Percentiles rank a stretch among this genome's conserved stretches.
phyloP scores from a whole-genome alignment of 2,329 filamentous ascomycete species.

The Trichophyton simii region DNA sequence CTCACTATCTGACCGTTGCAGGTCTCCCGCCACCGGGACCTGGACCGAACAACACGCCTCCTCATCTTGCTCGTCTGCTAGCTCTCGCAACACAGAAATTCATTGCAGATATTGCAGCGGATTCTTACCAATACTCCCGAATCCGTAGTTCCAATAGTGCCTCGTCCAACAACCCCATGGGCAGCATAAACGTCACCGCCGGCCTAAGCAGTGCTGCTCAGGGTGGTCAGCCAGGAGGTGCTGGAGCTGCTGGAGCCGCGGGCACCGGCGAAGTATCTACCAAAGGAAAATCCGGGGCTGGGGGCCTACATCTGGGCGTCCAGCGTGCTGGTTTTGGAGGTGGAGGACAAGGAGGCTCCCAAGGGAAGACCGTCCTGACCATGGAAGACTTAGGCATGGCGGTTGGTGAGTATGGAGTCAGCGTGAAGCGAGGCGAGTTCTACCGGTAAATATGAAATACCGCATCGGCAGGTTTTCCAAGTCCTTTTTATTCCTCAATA shows the following conservation, averaged over 20 bases:
- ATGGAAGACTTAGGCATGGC: constrained; percentile 99
- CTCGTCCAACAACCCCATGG: constrained; percentile 83
- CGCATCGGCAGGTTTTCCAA: neutral
- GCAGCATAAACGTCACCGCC: constrained; percentile 59
- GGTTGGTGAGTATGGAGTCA: constrained; percentile 93
- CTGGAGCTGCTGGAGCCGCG: constrained; percentile 35
- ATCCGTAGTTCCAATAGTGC: constrained; percentile 85
- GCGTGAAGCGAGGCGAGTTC: constrained; percentile 94
- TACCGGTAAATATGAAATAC: constrained; percentile 52
- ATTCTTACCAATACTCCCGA: constrained; percentile 94
- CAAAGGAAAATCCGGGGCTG: constrained; percentile 36
- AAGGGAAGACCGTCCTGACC: constrained; percentile 86
- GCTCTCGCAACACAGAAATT: constrained; percentile 98
- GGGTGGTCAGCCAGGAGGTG: constrained; percentile 23
- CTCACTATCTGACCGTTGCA: constrained; percentile 94
- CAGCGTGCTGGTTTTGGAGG: constrained; percentile 74
- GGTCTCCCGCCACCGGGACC: constrained; percentile 78
- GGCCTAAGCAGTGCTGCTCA: constrained; percentile 43
- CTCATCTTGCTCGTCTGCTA: constrained; percentile 79
- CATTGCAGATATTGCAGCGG: constrained; percentile 90
- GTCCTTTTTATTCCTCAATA: neutral
- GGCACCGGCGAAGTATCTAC: constrained; percentile 32
- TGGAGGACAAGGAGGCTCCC: constrained; percentile 65
- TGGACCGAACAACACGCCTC: constrained; percentile 64
- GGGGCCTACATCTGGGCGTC: constrained; percentile 50